These are phyloP conservation scores for Rubia peregrina DNA, from an alignment of 305 asterid genomes.

Conservation along the genomic window DNA sequence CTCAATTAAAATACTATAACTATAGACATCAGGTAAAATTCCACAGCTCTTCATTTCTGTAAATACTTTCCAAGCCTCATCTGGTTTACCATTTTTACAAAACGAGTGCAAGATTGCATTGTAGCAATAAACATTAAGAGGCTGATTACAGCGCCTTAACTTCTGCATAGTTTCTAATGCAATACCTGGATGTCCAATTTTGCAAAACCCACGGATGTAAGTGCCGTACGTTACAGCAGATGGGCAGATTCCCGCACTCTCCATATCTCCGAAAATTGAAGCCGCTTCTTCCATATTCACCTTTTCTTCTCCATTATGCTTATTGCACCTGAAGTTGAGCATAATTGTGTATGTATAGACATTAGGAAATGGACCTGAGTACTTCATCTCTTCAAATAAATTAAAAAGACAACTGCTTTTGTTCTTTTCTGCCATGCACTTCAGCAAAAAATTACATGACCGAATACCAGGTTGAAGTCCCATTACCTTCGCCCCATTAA, in stretches of 20 bases:
- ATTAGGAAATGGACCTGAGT: conserved; percentile 47
- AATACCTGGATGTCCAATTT: conserved; percentile 33
- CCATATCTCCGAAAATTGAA: conserved; percentile 40
- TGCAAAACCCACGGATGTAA: conserved; percentile 49
- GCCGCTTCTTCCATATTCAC: conserved; percentile 38
- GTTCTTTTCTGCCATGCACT: conserved; percentile 41
- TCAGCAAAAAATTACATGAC: conserved; percentile 54
- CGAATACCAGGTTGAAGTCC: conserved; percentile 34
- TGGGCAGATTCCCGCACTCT: conserved; percentile 31
- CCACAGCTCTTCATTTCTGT: conserved; percentile 42
- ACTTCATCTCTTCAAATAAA: conserved; percentile 44
- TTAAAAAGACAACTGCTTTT: conserved; percentile 22
- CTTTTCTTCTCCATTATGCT: conserved; percentile 17
- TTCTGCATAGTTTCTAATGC: conserved; percentile 35
- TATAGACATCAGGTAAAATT: conserved; percentile 42
- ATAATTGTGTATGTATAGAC: conserved; percentile 48
- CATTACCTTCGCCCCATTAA: conserved; percentile 28
- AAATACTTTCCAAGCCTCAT: conserved; percentile 35
- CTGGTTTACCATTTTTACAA: conserved; percentile 31
- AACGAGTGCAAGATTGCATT: conserved; percentile 43
- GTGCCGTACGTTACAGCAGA: conserved; percentile 43
- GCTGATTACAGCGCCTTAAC: conserved; percentile 27
- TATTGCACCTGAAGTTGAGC: conserved; percentile 42
- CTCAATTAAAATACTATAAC: conserved; percentile 50
- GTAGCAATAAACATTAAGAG: conserved; percentile 48